Evolutionary conservation across 2,329 filamentous ascomycete genomes (phyloP).

Genomic region (Pyrenophora tritici-repentis): DNA sequence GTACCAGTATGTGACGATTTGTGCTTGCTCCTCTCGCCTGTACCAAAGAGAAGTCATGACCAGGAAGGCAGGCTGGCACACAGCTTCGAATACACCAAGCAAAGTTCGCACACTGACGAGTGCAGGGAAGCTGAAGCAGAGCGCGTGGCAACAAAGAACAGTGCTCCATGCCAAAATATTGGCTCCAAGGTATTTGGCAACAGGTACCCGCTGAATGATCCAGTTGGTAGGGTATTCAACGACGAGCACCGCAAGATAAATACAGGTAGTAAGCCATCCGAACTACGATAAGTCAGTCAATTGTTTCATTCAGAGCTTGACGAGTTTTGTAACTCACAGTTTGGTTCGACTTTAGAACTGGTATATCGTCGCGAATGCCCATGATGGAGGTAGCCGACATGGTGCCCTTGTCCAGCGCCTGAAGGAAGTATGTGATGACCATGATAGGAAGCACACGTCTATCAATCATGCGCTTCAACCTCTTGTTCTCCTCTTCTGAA

Average conservation of each 20-base stretch:
- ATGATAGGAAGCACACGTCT: constrained; percentile 70
- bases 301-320: not conserved
- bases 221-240: constrained; percentile 76
- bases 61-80: constrained; percentile 70
- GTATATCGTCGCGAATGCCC: constrained; percentile 57
- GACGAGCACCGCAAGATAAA: constrained; percentile 72
- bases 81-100: constrained; percentile 72
- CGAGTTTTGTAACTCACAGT: constrained; percentile 26
- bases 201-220: constrained; percentile 66
- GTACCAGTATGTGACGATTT: constrained; percentile 71
- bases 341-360: constrained; percentile 31
- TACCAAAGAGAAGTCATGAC: constrained; percentile 74
- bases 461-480: constrained; percentile 69
- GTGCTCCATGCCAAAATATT: constrained; percentile 69
- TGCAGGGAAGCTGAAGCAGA: constrained; percentile 63
- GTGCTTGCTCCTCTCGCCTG: constrained; percentile 68
- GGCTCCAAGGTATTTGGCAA: constrained; percentile 68
- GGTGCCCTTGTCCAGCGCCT: constrained; percentile 69
- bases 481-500: constrained; percentile 61
- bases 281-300: constrained; percentile 53
- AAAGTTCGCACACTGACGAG: constrained; percentile 67
- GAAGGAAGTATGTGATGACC: constrained; percentile 75
- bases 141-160: constrained; percentile 65
- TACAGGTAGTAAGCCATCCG: constrained; percentile 73
- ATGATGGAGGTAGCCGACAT: constrained; percentile 67